phyloP scores from a whole-genome alignment of 768 basidiomycete genomes.

The Gymnopilus dilepis region DNA sequence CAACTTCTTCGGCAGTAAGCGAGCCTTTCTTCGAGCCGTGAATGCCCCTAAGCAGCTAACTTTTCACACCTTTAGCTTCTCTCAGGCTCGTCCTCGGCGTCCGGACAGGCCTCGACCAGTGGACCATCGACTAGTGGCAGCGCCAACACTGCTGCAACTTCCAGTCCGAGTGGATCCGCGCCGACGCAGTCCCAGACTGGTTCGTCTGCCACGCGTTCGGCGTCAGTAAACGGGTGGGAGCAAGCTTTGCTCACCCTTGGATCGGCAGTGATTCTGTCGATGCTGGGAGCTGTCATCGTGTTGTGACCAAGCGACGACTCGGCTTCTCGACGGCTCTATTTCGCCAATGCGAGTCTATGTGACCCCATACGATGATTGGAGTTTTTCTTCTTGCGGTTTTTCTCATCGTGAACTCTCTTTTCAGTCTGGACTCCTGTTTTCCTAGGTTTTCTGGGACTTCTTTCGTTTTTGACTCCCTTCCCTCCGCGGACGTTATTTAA shows the following conservation, averaged over 20 bases:
- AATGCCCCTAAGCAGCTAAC: not conserved
- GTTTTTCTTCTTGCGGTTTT: not conserved
- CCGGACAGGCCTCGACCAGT: slow-evolving; percentile 10
- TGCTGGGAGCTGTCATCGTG: slow-evolving; percentile 30
- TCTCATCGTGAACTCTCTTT: not conserved
- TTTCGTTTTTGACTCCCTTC: not conserved
- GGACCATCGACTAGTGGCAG: not conserved
- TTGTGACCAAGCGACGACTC: slow-evolving; percentile 24
- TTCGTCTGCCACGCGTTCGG: slow-evolving; percentile 10
- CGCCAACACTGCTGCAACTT: not conserved
- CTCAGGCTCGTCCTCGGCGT: slow-evolving; percentile 11
- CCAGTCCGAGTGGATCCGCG: slow-evolving; percentile 3
- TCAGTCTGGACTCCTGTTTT: not conserved
- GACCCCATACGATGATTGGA: not conserved
- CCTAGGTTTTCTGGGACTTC: not conserved
- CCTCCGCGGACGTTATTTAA: slow-evolving; percentile 1
- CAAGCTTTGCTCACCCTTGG: slow-evolving; percentile 29
- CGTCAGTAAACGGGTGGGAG: slow-evolving; percentile 29
- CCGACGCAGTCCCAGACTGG: slow-evolving; percentile 18
- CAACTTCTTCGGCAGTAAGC: slow-evolving; percentile 9
- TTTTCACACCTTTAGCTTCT: not conserved
- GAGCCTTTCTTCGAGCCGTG: slow-evolving; percentile 10
- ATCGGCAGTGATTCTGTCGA: slow-evolving; percentile 30
- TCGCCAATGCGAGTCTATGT: not conserved
- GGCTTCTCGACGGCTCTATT: not conserved